These are phyloP conservation scores for Haematococcus lacustris DNA, from an alignment of 139 green algal species.

Conservation along the genomic window DNA sequence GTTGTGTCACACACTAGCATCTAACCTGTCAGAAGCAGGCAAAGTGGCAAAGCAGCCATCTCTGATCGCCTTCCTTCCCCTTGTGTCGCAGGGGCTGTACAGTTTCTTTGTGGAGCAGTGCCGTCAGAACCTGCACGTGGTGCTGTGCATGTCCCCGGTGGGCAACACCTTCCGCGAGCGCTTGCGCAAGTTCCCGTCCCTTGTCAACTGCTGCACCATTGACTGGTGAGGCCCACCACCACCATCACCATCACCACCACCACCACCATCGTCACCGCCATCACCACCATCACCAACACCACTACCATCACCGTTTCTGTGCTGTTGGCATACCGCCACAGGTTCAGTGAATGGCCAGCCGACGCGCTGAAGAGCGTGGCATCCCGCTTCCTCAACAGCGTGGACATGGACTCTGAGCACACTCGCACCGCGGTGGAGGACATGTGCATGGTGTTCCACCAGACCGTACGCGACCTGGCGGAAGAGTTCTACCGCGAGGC, in stretches of 20 bases:
- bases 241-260: background rate
- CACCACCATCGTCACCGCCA: background rate
- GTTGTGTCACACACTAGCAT: too few relatives aligned
- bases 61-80: background rate
- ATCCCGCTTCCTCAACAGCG: slow-evolving; percentile 43
- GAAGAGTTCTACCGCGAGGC: slow-evolving; percentile 28
- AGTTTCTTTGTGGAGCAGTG: slow-evolving; percentile 56
- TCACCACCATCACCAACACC: background rate
- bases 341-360: slow-evolving; percentile 43
- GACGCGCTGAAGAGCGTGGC: slow-evolving; percentile 66
- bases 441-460: slow-evolving; percentile 63
- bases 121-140: slow-evolving; percentile 55
- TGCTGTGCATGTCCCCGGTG: slow-evolving; percentile 61
- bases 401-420: slow-evolving; percentile 38
- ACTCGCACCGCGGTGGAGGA: slow-evolving; percentile 39
- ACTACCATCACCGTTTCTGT: too few relatives aligned
- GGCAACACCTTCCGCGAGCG: slow-evolving; percentile 62
- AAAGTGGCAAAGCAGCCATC: background rate
- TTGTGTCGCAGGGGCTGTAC: slow-evolving; percentile 15
- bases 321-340: too few relatives aligned
- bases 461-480: slow-evolving; percentile 36
- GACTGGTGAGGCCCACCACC: slow-evolving; percentile 43
- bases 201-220: slow-evolving; percentile 76
- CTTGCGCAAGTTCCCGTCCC: slow-evolving; percentile 64
- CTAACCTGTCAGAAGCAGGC: too few relatives aligned